Base-by-base conservation (phyloP, 164 flowering plant genomes). In the Nymphaea thermarum region DNA sequence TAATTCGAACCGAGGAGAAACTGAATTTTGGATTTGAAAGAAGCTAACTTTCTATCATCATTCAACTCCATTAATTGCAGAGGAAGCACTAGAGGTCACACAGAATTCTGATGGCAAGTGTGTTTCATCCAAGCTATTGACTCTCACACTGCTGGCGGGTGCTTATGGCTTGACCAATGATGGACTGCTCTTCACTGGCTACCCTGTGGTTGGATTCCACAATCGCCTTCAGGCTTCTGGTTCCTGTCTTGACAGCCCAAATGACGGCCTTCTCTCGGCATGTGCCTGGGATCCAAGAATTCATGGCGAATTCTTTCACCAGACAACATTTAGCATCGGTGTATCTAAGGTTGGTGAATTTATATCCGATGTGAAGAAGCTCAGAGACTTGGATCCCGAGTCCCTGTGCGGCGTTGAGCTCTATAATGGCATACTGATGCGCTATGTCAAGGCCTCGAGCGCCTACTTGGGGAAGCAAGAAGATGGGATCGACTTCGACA, bases 261-360 rank as follows among this genome's bases (percentile, higher is more conserved):
- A 67, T 51, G 72, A 75, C 45, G 6, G 42, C 16, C 36, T 17
- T 25, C 64, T 79, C 72, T 79, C 88, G 0, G 77, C 84, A 0
- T 91, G 97, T 63, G 72, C 90, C 8, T 91, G 94, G 97, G 97
- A 88, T 66, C 77, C 81, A 4, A 70, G 87, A 43, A 70, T 85
- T 0, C 83, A 84, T 62, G 86, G 90, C 2, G 70, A 72, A 67
- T 91, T 84, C 70, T 87, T 78, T 60, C 85, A 82, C 73, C 94
- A 85, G 74, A 82, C 91, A 1, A 72, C 93, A 4, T 65, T 89
- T 59, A 85, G 79, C 69, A 73, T 88, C 11, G 72, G 72, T 7
- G 61, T 91, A 17, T 78, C 94, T 12, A 68, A 71, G 4, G 88
- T 75, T 2, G 81, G 78, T 55, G 69, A 45, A 72, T 88, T 91